phyloP scores from a whole-genome alignment of 371 early-diverging fungal species.

The Haplosporangium sp. region DNA sequence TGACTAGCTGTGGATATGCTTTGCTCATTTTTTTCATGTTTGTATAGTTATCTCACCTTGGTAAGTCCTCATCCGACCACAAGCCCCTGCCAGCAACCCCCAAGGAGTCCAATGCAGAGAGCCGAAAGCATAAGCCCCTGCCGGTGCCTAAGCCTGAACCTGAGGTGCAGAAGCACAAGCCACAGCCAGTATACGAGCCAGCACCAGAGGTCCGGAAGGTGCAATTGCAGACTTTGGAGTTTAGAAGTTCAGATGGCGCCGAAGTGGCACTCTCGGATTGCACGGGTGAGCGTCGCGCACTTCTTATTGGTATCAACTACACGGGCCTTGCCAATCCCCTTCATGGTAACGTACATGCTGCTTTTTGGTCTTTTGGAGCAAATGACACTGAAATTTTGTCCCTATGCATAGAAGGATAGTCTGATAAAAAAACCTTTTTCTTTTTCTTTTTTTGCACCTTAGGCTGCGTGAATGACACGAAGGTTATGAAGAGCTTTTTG shows the following conservation, averaged over 20 bases:
- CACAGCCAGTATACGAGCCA: background rate
- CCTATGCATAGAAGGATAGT: no score
- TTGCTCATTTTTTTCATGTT: background rate
- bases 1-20: background rate
- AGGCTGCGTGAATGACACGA: slow-evolving; percentile 83
- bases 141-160: slow-evolving; percentile 4
- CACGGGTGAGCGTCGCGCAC: slow-evolving; percentile 45
- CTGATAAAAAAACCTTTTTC: background rate
- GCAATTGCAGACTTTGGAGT: slow-evolving; percentile 12
- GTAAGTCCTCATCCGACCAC: slow-evolving; percentile 9
- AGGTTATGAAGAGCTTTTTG: slow-evolving; percentile 69
- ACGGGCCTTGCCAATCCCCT: slow-evolving; percentile 33
- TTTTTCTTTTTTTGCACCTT: background rate
- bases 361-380: no score
- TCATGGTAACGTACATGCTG: slow-evolving; percentile 25
- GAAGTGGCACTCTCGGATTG: slow-evolving; percentile 30
- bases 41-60: slow-evolving; percentile 5
- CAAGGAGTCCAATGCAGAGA: background rate
- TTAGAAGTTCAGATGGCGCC: slow-evolving; percentile 21
- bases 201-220: slow-evolving; percentile 4
- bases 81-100: slow-evolving; percentile 38
- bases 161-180: background rate
- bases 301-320: slow-evolving; percentile 54
- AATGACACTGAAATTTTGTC: no score
- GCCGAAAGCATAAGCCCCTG: slow-evolving; percentile 6